These are phyloP conservation scores for Extremus antarcticus DNA, from an alignment of 495 filamentous ascomycete genomes.

Conservation along the genomic window DNA sequence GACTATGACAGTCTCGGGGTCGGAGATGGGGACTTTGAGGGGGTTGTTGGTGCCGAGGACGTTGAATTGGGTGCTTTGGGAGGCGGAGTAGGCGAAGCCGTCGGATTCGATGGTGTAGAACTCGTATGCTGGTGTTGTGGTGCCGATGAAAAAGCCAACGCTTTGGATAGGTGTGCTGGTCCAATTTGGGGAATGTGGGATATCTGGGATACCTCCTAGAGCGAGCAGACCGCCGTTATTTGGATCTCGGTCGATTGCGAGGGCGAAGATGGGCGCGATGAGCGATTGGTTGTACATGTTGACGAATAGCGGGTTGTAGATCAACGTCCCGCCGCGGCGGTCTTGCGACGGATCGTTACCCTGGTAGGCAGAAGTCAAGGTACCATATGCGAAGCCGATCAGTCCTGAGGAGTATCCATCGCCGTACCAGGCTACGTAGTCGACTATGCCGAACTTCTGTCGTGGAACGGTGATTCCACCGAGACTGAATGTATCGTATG, in stretches of 20 bases:
- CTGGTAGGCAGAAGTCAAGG: slow-evolving; percentile 45
- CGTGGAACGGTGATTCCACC: slow-evolving; percentile 14
- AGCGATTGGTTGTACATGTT: slow-evolving; percentile 44
- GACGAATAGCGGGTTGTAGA: slow-evolving; percentile 48
- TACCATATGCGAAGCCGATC: slow-evolving; percentile 21
- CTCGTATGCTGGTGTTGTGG: slow-evolving; percentile 16
- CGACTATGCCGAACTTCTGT: slow-evolving; percentile 15
- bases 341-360: slow-evolving; percentile 23
- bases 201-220: slow-evolving; percentile 43
- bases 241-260: slow-evolving; percentile 32
- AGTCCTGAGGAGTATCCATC: slow-evolving; percentile 44
- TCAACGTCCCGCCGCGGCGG: slow-evolving; percentile 29
- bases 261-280: slow-evolving; percentile 45
- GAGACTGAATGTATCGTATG: slow-evolving; percentile 35
- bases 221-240: slow-evolving; percentile 33
- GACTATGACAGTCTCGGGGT: slow-evolving; percentile 23
- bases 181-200: slow-evolving; percentile 29
- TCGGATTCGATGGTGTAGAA: slow-evolving; percentile 38
- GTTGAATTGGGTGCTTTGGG: slow-evolving; percentile 14
- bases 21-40: slow-evolving; percentile 24
- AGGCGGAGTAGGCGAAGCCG: slow-evolving; percentile 27
- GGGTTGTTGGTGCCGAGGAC: slow-evolving; percentile 34
- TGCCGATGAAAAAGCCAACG: slow-evolving; percentile 6
- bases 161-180: slow-evolving; percentile 31
- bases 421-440: slow-evolving; percentile 22